Base-by-base conservation (phyloP, 2,329 filamentous ascomycete genomes). In the Thelonectria olida region DNA sequence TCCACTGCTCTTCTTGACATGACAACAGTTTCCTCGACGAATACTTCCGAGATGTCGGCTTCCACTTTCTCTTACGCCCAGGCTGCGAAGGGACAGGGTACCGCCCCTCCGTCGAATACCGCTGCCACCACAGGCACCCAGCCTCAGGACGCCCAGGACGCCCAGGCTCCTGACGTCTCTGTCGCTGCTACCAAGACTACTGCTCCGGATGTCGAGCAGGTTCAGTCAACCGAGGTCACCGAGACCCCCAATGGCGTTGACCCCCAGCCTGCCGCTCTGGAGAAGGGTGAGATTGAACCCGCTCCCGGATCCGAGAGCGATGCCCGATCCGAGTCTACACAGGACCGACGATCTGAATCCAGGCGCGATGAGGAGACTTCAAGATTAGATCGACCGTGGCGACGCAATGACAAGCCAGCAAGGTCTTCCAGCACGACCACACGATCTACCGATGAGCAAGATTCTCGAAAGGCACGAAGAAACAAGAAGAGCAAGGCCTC, bases 11-110 rank as follows among this genome's bases (percentile, higher is more conserved):
- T 56, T 57, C 48, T 70, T 72, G 64, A 68, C 67, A 70, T 74
- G 70, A 68, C 68, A 62, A 69, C 70, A 60, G 66, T 70, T 67
- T 67, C 68, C 41, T 64, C 68, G 54, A 59, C 68, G 51, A 71
- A 67, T 58, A 69, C 68, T 58, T 71, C 67, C 68, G 72, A 77
- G 61, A 88, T 87, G 85, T 84, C 85, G 66, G 77, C 86, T 65
- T 83, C 87, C 63, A 83, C 87, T 31, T 97, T 97, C 76, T 97
- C 95, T 62, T 98, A 98, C 79, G 95, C 95, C 72, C 93, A 97
- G 85, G 95, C 95, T 74, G 95, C 95, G 62, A 96, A 96, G 79
- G 93, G 94, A 73, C 86, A 90, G 72, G 81, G 86, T 65, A 63
- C 75, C 56, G 62, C 72, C 54, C 71, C 72, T 65, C 75, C 73